Evolutionary conservation across 2,329 filamentous ascomycete genomes (phyloP).

Genomic region (Colletotrichum lupini): DNA sequence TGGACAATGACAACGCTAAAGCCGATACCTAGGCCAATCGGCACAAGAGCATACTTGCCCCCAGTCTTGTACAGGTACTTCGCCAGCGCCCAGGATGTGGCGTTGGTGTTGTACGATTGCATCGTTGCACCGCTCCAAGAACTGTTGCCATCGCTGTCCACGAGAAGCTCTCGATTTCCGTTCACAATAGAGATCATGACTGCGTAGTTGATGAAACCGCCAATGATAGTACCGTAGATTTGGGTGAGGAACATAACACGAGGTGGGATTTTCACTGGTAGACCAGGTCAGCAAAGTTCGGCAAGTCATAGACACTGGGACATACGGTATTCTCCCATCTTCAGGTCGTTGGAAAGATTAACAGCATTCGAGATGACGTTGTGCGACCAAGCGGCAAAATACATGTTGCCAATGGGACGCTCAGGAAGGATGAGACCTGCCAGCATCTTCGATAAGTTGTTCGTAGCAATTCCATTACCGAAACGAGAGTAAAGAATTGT

Average conservation of each 20-base stretch:
- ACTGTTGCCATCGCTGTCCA: constrained; percentile 55
- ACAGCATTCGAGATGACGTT: constrained; percentile 64
- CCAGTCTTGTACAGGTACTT: constrained; percentile 62
- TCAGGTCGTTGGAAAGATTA: constrained; percentile 63
- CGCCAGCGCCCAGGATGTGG: constrained; percentile 62
- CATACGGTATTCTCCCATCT: constrained; percentile 68
- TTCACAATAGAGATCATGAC: constrained; percentile 66
- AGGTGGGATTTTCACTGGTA: constrained; percentile 64
- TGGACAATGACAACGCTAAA: constrained; percentile 56
- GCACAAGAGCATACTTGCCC: constrained; percentile 57
- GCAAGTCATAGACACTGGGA: not conserved
- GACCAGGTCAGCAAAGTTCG: constrained; percentile 36
- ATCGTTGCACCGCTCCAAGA: constrained; percentile 65
- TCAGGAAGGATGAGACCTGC: constrained; percentile 62
- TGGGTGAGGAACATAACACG: constrained; percentile 67
- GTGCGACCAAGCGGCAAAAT: constrained; percentile 69
- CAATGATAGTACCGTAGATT: constrained; percentile 65
- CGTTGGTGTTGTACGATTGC: constrained; percentile 61
- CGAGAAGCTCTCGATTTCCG: constrained; percentile 59
- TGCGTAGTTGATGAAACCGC: constrained; percentile 64
- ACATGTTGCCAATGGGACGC: constrained; percentile 66
- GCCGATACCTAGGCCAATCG: constrained; percentile 62
- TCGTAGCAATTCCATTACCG: constrained; percentile 68
- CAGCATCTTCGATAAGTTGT: constrained; percentile 68
- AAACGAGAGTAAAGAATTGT: constrained; percentile 62